Percentiles rank a stretch among this genome's conserved stretches.
Evolutionary conservation across 2,329 filamentous ascomycete species (phyloP).

Genomic region (Botrytis squamosa): DNA sequence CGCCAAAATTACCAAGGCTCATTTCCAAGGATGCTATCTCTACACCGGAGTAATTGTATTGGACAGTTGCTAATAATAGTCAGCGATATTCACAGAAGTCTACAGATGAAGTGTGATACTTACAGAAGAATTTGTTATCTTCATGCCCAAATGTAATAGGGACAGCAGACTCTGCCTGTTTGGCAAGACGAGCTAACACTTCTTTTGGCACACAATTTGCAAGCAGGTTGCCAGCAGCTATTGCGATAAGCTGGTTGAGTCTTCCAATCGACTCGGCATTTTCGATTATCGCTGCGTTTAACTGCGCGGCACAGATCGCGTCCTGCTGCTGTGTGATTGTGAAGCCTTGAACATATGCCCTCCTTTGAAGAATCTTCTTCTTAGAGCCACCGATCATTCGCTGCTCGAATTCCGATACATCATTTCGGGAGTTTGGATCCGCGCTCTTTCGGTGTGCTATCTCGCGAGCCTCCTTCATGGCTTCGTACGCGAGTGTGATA

Average conservation of each 20-base stretch:
- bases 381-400: not conserved
- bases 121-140: not conserved
- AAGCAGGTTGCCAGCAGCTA: not conserved
- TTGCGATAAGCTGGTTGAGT: not conserved
- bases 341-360: not conserved
- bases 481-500: not conserved
- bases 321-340: not conserved
- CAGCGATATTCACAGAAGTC: not conserved
- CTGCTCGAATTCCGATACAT: not conserved
- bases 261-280: not conserved
- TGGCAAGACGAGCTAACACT: not conserved
- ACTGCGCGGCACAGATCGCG: not conserved
- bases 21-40: not conserved
- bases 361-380: no score
- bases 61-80: not conserved
- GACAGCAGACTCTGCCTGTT: not conserved
- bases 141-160: constrained; percentile 1
- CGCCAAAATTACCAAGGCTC: not conserved
- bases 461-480: constrained; percentile 4
- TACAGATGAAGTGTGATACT: not conserved
- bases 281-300: not conserved
- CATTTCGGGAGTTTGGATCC: not conserved
- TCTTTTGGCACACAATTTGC: not conserved
- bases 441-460: not conserved
- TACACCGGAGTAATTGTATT: not conserved